Percentiles rank a stretch among this genome's conserved stretches.
These are phyloP conservation scores for Blepharisma undulans DNA, from an alignment of 169 alveolate genomes.

Conservation along the genomic window DNA sequence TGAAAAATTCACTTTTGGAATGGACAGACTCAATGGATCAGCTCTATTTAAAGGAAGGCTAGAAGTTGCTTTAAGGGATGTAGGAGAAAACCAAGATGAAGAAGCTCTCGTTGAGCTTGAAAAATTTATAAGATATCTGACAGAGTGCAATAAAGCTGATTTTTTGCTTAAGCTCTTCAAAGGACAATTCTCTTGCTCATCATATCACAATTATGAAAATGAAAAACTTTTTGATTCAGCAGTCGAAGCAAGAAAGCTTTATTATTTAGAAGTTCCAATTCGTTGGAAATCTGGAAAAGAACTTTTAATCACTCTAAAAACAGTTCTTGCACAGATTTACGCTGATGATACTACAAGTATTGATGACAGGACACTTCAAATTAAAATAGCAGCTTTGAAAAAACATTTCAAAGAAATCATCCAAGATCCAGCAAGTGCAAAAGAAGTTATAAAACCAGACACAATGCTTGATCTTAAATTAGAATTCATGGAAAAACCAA, in stretches of 20 bases:
- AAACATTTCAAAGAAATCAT: not conserved
- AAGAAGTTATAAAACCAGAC: too few relatives aligned
- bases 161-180: conserved; percentile 4
- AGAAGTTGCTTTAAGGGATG: conserved; percentile 48
- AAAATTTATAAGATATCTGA: not conserved
- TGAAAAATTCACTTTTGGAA: conserved; percentile 42
- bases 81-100: conserved; percentile 22
- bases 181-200: not conserved
- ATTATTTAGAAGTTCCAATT: not conserved
- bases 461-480: not conserved
- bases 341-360: conserved; percentile 39
- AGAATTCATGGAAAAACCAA: not conserved
- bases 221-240: conserved; percentile 26
- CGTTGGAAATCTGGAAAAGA: conserved; percentile 38
- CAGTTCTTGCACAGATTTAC: conserved; percentile 39
- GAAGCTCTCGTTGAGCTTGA: conserved; percentile 21
- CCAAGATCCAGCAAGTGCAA: not conserved
- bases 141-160: not conserved
- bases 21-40: conserved; percentile 49
- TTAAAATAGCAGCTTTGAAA: not conserved
- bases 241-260: not conserved
- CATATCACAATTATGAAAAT: conserved; percentile 38
- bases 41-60: conserved; percentile 49
- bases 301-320: conserved; percentile 29
- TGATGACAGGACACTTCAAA: not conserved